Evolutionary conservation across 169 alveolate genomes (phyloP), one percentile per base, ranked within the genome.

Genomic region (Plasmodium gallinaceum): DNA sequence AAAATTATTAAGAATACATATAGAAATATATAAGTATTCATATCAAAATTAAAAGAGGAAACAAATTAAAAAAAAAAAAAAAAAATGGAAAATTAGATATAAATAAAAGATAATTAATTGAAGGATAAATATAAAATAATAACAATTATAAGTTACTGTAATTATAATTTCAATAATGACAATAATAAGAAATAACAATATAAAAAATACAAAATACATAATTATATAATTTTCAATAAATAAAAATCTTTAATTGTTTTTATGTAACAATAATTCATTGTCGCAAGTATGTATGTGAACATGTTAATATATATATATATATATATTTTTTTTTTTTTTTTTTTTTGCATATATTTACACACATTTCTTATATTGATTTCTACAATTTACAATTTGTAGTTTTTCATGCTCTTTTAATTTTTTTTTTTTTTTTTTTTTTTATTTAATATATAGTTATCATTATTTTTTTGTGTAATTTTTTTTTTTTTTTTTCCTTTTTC

Each of bases 361-460:
- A 48, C 14, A 48, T 9, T 48, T 48, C 58, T 48, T 2, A 48
- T 48, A 48, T 48, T 48, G 20, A 64, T 20, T 60, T 60, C 6
- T 60, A 22, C 16, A 60, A 16, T 22, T 60, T 16, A 60, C 24
- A 18, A 39, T 65, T 65, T 65, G 57, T 65, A 65, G 26, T 66
- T 66, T 65, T 65, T 32, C 74, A 39, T 66, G 22, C 9, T 26
- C n/a, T 65, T 39, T 32, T 64, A 20, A 14, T 14, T 60, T 74
- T 45, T 58, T 39, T 74, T 61, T 60, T 57, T 74, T 74, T 74
- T 74, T 58, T 74, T 74, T 74, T 57, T 58, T 39, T 58, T 18
- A n/a, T 43, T 48, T 37, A 10, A n/a, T 45, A 32, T 32, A 32
- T 32, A 32, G 4, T 32, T 57, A 9, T 16, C n/a, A 0, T 57